Evolutionary conservation across 306 rosid species (phyloP).

Genomic region (Corylus heterophylla): DNA sequence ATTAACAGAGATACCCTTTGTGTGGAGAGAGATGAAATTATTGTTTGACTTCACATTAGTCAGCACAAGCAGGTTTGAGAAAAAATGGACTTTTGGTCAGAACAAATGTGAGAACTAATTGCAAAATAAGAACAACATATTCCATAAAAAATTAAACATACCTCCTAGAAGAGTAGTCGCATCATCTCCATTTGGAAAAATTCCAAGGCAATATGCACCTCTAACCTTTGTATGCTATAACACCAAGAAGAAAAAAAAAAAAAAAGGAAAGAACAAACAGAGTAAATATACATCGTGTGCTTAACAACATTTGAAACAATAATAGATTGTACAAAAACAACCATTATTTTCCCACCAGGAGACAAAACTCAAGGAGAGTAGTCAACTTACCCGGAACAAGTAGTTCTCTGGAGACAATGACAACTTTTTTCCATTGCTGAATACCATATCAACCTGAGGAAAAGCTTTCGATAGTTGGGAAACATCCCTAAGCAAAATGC

Average conservation of each 20-base stretch:
- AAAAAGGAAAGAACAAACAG: conserved; percentile 14
- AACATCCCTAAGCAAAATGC: conserved; percentile 52
- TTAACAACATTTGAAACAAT: background rate
- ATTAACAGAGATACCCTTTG: background rate
- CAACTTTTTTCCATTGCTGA: conserved; percentile 69
- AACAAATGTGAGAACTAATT: background rate
- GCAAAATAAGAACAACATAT: conserved; percentile 4
- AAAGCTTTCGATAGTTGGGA: conserved; percentile 59
- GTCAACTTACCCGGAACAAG: conserved; percentile 73
- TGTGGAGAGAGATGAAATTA: background rate
- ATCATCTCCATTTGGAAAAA: conserved; percentile 84
- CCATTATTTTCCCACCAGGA: background rate
- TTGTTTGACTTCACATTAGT: background rate
- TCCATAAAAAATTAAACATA: conserved; percentile 25
- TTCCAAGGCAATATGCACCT: conserved; percentile 93
- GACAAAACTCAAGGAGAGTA: conserved; percentile 9
- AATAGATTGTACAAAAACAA: background rate
- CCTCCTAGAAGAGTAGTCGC: conserved; percentile 97
- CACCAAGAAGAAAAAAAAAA: conserved; percentile 23
- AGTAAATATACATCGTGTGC: background rate
- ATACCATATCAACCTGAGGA: conserved; percentile 91
- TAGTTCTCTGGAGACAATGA: conserved; percentile 90
- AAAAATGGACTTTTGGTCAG: conserved; percentile 11
- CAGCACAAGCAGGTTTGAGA: conserved; percentile 1
- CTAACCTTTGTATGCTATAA: conserved; percentile 80